A percentile compares a stretch with the other conserved stretches of the same genome.
Evolutionary conservation across 768 basidiomycete genomes (phyloP).

Genomic region (Kwoniella mangroviensis): DNA sequence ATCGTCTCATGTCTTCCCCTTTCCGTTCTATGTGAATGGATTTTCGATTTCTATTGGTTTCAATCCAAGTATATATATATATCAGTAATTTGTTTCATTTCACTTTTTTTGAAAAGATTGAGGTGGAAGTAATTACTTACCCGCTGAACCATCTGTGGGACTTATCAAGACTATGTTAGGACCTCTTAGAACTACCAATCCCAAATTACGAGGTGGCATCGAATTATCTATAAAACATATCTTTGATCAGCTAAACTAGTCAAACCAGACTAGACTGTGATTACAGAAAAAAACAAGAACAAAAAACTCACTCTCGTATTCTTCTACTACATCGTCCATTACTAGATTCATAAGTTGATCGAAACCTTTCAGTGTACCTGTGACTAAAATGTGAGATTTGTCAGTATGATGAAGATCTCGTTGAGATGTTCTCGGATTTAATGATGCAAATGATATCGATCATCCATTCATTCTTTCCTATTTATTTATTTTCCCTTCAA

Average conservation of each 20-base stretch:
- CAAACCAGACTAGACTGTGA: not conserved
- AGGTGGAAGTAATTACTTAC: slow-evolving; percentile 29
- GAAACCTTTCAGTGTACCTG: slow-evolving; percentile 89
- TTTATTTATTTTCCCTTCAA: no score
- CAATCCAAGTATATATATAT: not conserved
- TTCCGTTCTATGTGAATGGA: slow-evolving; percentile 39
- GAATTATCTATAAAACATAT: slow-evolving; percentile 61
- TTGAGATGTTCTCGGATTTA: no score
- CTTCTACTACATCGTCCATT: slow-evolving; percentile 91
- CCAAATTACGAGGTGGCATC: slow-evolving; percentile 62
- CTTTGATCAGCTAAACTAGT: slow-evolving; percentile 56
- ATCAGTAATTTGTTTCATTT: not conserved
- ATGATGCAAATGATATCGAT: no score
- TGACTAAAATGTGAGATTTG: slow-evolving; percentile 64
- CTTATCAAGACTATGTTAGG: slow-evolving; percentile 92
- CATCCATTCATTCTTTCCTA: no score
- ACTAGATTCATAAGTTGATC: slow-evolving; percentile 97
- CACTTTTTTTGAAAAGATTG: not conserved
- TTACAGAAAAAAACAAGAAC: not conserved
- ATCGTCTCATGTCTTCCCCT: not conserved
- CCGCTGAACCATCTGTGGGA: slow-evolving; percentile 90
- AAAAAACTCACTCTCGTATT: slow-evolving; percentile 67
- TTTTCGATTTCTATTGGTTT: slow-evolving; percentile 47
- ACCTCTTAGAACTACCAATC: slow-evolving; percentile 86
- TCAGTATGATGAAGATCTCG: no score